A percentile compares a stretch with the other conserved stretches of the same genome.
phyloP scores from a whole-genome alignment of 495 filamentous ascomycete species.

The Penicillium longicatenatum region DNA sequence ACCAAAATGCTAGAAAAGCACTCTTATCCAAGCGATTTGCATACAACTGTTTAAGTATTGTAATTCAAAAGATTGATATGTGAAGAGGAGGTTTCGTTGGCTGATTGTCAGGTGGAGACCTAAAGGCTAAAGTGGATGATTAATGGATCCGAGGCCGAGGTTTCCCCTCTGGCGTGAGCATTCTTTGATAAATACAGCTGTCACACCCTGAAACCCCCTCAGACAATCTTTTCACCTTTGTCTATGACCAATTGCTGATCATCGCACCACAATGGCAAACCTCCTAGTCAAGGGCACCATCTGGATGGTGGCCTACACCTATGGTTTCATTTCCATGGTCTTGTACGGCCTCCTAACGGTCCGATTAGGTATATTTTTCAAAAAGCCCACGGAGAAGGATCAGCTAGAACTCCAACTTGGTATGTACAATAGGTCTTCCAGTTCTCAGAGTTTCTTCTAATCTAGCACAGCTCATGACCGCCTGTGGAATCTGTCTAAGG shows the following conservation, averaged over 20 bases:
- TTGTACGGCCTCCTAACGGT: constrained; percentile 31
- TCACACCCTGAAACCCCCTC: constrained; percentile 12
- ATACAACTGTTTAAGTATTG: not conserved
- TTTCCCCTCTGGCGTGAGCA: not conserved
- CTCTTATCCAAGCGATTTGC: not conserved
- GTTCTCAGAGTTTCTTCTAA: not conserved
- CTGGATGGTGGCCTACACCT: constrained; percentile 24
- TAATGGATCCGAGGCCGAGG: constrained; percentile 1
- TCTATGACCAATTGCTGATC: not conserved
- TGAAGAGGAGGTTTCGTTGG: not conserved
- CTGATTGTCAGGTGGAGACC: not conserved
- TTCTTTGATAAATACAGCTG: not conserved
- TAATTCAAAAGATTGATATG: not conserved
- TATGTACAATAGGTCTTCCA: constrained; percentile 16
- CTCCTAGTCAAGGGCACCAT: constrained; percentile 19
- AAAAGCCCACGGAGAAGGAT: constrained; percentile 36
- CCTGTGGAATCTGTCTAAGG: constrained; percentile 49
- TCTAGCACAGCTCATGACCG: constrained; percentile 38
- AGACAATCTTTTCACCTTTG: not conserved
- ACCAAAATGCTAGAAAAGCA: not conserved
- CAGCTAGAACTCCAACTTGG: constrained; percentile 42
- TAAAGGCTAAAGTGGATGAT: not conserved
- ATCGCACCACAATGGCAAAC: constrained; percentile 17
- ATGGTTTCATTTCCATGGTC: constrained; percentile 40
- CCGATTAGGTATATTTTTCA: constrained; percentile 36